Percentiles rank a stretch among this genome's conserved stretches.
phyloP scores from a whole-genome alignment of 2,329 filamentous ascomycete genomes.

The Cladosporium sp. region DNA sequence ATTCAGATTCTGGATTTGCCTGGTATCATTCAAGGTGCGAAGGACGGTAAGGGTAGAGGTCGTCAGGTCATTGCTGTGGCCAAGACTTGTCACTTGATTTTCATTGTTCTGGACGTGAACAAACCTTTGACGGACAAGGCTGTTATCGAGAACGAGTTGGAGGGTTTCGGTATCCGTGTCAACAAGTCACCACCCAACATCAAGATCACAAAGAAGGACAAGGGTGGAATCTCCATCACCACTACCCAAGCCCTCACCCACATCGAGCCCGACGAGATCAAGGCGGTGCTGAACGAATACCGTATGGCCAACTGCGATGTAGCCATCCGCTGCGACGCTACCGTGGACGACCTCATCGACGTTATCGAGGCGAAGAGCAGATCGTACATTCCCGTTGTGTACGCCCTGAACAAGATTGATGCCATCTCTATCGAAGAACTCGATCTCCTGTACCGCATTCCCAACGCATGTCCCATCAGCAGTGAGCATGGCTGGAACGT shows the following conservation, averaged over 20 bases:
- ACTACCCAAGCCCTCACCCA: constrained; percentile 87
- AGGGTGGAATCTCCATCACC: constrained; percentile 95
- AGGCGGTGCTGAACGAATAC: constrained; percentile 96
- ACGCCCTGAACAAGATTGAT: constrained; percentile 99
- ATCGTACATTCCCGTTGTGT: constrained; percentile 98
- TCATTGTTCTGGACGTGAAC: constrained; percentile 97
- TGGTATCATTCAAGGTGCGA: constrained; percentile 97
- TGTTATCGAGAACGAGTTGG: constrained; percentile 89
- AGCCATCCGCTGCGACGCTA: constrained; percentile 95
- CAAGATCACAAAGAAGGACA: constrained; percentile 99
- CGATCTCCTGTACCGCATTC: constrained; percentile 92
- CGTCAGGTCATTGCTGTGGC: constrained; percentile 98
- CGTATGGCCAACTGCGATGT: constrained; percentile 96
- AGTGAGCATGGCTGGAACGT: constrained; percentile 95
- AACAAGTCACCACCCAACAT: constrained; percentile 98
- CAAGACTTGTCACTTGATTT: constrained; percentile 98
- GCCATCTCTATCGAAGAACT: constrained; percentile 96
- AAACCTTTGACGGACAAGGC: constrained; percentile 97
- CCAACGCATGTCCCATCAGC: constrained; percentile 94
- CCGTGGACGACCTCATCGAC: constrained; percentile 95
- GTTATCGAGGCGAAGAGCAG: constrained; percentile 89
- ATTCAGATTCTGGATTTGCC: constrained; percentile 98
- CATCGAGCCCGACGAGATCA: constrained; percentile 95
- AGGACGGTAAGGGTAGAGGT: constrained; percentile 96
- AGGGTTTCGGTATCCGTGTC: constrained; percentile 95